Evolutionary conservation across 345 rosid species (phyloP), one percentile per base, ranked within the genome.

Genomic region (Lagerstroemia speciosa): DNA sequence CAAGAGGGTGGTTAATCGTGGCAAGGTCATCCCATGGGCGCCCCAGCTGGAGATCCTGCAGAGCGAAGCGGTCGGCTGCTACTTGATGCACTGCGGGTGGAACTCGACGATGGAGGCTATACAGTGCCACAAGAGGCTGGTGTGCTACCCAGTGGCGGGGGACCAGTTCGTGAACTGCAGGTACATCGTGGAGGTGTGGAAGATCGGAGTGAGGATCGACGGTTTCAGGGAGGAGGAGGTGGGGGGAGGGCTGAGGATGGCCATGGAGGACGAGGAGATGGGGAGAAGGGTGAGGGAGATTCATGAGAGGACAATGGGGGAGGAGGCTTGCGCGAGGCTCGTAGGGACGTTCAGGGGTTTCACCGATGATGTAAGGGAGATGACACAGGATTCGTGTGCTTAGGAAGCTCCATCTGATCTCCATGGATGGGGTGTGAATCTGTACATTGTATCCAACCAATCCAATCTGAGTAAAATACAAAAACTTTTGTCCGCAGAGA

Each of bases 81-180:
- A 67, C 61, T 68, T 89, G 6, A 86, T 87, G 2, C 98, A 92
- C n/a, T 92, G 98, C 65, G 98, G 96, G 8, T 92, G 98, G 98
- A 92, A 92, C 72, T 92, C 98, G 2, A 87, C 85, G 0, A 69
- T 83, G 82, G 98, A 87, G 74, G 96, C 88, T 6, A 72, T 87
- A 9, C 76, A 76, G 38, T 82, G 82, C 71, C 71, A 62, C 9
- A 79, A 78, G 57, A 75, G 76, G 41, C 77, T 89, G 26, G 31
- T 92, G 36, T 92, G 98, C 72, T 87, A 81, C 67, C 94, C 98
- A 0, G 78, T 92, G 0, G 96, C 91, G 0, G 98, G 96, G 11
- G 94, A 92, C 64, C 98, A 92, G 74, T 89, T 86, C 61, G 71
- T 89, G 36, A 92, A 92, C 40, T 92, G 92, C 53, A 79, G 63